phyloP scores from a whole-genome alignment of 163 green algal genomes.

The Volvox carteri region DNA sequence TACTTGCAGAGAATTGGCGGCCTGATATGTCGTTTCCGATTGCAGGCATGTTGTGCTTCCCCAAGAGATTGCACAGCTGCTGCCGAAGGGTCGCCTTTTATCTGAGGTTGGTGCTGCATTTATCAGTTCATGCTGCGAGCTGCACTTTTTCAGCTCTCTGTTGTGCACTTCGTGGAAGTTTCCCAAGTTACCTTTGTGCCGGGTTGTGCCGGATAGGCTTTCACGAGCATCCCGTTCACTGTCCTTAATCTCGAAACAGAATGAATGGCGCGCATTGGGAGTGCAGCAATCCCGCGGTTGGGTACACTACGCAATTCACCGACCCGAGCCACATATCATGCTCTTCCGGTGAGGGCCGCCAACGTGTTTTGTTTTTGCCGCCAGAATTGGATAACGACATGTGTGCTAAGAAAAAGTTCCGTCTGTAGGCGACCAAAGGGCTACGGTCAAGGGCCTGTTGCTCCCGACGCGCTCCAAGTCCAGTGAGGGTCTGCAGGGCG shows the following conservation, averaged over 20 bases:
- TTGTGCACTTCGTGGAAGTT: background rate
- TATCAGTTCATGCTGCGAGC: background rate
- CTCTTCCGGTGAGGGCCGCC: conserved; percentile 80
- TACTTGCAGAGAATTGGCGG: background rate
- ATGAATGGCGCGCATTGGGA: conserved; percentile 95
- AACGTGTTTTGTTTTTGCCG: background rate
- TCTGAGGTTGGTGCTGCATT: conserved; percentile 81
- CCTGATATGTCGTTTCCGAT: background rate
- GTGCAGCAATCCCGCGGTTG: conserved; percentile 98
- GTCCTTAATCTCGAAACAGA: conserved; percentile 68
- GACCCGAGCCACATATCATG: conserved; percentile 97
- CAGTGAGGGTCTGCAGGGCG: background rate
- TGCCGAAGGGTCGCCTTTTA: conserved; percentile 92
- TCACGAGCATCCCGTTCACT: too few species aligned
- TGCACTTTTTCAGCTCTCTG: background rate
- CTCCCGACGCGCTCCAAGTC: conserved; percentile 6
- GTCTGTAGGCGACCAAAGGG: conserved; percentile 48
- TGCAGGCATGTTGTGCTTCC: conserved; percentile 95
- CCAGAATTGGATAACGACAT: too few species aligned
- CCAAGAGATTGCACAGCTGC: conserved; percentile 86
- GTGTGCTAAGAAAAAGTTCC: background rate
- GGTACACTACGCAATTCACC: conserved; percentile 97
- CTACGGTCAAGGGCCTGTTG: conserved; percentile 31
- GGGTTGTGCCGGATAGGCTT: too few species aligned
- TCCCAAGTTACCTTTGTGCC: background rate